A percentile compares a stretch with the other conserved stretches of the same genome.
Conservation (phyloP, 441 rosid genomes). For the Populus hybrid region DNA sequence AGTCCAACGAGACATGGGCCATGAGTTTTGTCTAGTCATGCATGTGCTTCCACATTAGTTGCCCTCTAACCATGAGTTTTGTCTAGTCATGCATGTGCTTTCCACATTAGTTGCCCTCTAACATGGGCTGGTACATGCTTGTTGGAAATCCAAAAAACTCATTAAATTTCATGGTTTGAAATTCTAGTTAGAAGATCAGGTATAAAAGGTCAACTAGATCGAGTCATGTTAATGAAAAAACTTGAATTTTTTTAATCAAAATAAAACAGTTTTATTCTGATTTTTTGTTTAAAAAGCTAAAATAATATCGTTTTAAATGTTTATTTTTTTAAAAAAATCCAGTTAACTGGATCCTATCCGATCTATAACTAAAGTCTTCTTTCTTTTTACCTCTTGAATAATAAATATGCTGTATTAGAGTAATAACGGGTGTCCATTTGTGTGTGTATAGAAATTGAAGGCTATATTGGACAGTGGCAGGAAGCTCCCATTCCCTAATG, state of each 20-base stretch:
- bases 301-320: too few species aligned
- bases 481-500: slow-evolving; percentile 64
- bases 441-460: slow-evolving; percentile 43
- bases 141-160: neutral
- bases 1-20: neutral
- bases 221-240: too few species aligned
- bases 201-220: too few species aligned
- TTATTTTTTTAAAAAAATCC: too few species aligned
- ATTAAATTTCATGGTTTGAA: neutral
- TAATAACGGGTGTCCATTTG: neutral
- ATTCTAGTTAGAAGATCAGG: neutral
- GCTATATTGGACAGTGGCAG: slow-evolving; percentile 54
- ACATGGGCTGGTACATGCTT: slow-evolving; percentile 3
- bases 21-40: neutral
- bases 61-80: neutral
- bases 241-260: too few species aligned
- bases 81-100: slow-evolving; percentile 7
- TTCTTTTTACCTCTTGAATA: neutral
- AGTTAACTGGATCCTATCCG: too few species aligned
- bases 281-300: too few species aligned
- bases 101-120: neutral
- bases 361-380: too few species aligned
- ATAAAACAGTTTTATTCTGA: too few species aligned
- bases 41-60: slow-evolving; percentile 8
- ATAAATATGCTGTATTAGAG: neutral